phyloP scores from a whole-genome alignment of 2,329 filamentous ascomycete species.

The Fusarium burgessii region DNA sequence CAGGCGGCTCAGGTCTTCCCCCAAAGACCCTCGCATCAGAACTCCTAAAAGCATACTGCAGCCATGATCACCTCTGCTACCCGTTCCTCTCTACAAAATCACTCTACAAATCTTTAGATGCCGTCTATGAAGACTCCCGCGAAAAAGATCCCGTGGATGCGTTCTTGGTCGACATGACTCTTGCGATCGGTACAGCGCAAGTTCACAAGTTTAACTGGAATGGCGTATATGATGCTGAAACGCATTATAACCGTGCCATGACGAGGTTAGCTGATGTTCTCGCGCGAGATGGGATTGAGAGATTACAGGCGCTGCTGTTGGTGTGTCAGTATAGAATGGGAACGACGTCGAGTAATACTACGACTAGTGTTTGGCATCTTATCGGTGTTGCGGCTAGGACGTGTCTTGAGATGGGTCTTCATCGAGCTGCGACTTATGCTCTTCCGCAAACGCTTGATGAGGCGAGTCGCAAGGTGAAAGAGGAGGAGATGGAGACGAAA shows the following conservation, averaged over 20 bases:
- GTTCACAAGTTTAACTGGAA: conserved; percentile 60
- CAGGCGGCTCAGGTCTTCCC: conserved; percentile 46
- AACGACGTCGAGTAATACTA: conserved; percentile 54
- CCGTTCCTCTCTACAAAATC: conserved; percentile 54
- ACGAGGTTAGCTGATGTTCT: conserved; percentile 53
- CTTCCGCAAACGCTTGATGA: conserved; percentile 1
- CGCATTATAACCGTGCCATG: conserved; percentile 55
- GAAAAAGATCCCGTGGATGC: conserved; percentile 48
- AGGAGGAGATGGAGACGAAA: conserved; percentile 51
- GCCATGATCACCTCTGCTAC: conserved; percentile 58
- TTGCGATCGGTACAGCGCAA: conserved; percentile 58
- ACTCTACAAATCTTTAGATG: conserved; percentile 46
- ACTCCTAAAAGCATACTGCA: conserved; percentile 56
- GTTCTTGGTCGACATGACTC: conserved; percentile 58
- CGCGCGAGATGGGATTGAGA: conserved; percentile 50
- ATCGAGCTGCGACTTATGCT: conserved; percentile 53
- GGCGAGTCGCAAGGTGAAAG: neutral
- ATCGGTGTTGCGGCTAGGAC: conserved; percentile 57
- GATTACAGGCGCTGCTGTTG: conserved; percentile 57
- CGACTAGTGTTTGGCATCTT: conserved; percentile 58
- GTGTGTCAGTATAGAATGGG: conserved; percentile 58
- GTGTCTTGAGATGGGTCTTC: conserved; percentile 56
- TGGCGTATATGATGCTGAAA: conserved; percentile 56
- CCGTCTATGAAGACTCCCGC: conserved; percentile 47
- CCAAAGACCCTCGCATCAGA: conserved; percentile 51